Evolutionary conservation across 305 asterid genomes (phyloP).

Genomic region (Fraxinus floribunda): DNA sequence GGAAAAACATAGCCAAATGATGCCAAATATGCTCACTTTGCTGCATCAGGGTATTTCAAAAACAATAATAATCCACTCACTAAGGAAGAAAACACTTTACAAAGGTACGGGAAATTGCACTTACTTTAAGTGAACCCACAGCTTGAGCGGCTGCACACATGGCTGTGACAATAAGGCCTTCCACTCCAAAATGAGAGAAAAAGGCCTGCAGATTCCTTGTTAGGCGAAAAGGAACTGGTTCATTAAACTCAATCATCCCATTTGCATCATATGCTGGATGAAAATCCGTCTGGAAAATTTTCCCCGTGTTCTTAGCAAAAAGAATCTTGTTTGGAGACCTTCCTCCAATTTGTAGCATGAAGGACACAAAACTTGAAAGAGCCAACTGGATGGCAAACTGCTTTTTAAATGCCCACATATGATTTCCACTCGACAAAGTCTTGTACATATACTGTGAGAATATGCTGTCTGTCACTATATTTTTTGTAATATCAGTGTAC

Average conservation of each 20-base stretch:
- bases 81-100: background rate
- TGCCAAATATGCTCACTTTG: conserved; percentile 97
- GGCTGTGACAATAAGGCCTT: conserved; percentile 90
- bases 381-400: conserved; percentile 97
- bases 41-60: conserved; percentile 42
- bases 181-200: conserved; percentile 97
- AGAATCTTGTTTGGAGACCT: conserved; percentile 97
- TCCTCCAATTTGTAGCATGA: conserved; percentile 97
- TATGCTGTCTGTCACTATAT: conserved; percentile 78
- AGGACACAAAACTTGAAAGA: conserved; percentile 93
- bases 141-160: conserved; percentile 99
- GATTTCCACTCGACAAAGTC: conserved; percentile 82
- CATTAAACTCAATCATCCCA: conserved; percentile 95
- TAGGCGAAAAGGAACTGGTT: conserved; percentile 97
- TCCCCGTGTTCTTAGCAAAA: conserved; percentile 97
- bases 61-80: conserved; percentile 11
- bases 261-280: conserved; percentile 96
- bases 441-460: conserved; percentile 98
- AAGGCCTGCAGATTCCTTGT: conserved; percentile 95
- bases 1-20: conserved; percentile 98
- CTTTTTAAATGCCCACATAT: conserved; percentile 97
- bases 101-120: conserved; percentile 20
- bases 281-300: conserved; percentile 95
- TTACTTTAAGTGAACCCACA: conserved; percentile 91
- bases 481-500: conserved; percentile 77